These are phyloP conservation scores for Phytophthora pinifolia DNA, from an alignment of 352 stramenopile species.

Conservation along the genomic window DNA sequence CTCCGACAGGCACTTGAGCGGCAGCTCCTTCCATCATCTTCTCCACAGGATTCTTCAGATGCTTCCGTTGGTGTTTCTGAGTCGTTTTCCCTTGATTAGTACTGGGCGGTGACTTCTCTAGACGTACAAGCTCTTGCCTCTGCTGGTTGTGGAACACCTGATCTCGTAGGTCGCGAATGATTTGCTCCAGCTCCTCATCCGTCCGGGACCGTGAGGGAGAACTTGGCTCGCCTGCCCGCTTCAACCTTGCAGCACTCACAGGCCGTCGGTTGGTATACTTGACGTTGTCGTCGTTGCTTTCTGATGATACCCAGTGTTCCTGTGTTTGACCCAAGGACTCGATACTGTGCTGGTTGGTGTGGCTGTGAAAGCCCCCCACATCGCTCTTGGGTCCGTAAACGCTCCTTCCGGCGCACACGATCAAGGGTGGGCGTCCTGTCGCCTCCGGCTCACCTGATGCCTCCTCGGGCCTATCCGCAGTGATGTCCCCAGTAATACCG, in stretches of 20 bases:
- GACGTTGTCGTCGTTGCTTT: not conserved
- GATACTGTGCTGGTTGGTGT: constrained; percentile 1
- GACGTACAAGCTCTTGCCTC: not conserved
- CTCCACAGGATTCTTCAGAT: constrained; percentile 71
- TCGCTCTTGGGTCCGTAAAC: constrained; percentile 11
- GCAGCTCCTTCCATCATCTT: constrained; percentile 41
- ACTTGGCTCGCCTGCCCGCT: not conserved
- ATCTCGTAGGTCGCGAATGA: constrained; percentile 62
- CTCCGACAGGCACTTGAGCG: constrained; percentile 2
- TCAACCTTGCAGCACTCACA: not conserved
- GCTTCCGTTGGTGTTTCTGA: constrained; percentile 27
- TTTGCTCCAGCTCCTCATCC: constrained; percentile 66
- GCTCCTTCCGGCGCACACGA: constrained; percentile 30
- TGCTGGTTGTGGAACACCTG: constrained; percentile 44
- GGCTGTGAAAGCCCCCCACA: constrained; percentile 1
- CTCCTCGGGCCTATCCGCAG: not conserved
- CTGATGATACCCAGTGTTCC: not conserved
- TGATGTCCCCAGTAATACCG: not conserved
- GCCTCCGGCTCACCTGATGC: not conserved
- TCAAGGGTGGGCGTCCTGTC: constrained; percentile 10
- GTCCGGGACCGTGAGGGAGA: constrained; percentile 24
- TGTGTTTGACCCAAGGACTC: not conserved
- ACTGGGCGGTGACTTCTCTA: not conserved
- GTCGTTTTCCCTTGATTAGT: constrained; percentile 6
- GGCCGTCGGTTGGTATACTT: constrained; percentile 3